Base-by-base conservation (phyloP, 441 rosid genomes). In the Adansonia rubrostipa region DNA sequence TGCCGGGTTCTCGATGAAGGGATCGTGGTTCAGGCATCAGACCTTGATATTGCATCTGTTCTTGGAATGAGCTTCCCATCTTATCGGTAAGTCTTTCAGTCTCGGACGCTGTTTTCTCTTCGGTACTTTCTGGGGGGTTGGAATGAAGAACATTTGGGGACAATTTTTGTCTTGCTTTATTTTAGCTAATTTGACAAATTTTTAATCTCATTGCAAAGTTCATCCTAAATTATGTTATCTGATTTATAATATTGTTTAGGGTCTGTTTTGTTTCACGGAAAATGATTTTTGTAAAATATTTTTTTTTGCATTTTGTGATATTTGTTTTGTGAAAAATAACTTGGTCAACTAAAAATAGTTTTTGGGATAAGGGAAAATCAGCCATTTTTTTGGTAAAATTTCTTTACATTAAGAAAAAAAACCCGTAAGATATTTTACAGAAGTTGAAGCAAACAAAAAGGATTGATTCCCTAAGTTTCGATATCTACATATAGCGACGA, bases 61-160 rank as follows among this genome's bases (percentile, higher is more conserved):
- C 93, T 92, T 44, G 99, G 99, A 84, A 93, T 96, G 98, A 92
- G 99, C 79, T 96, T 96, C 85, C 99, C 99, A 75, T 88, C 94
- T 82, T 96, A 91, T 79, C 94, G 91, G 99, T 94, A 72, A 88
- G 89, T 48, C 58, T 61, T 60, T 62, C 1, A 48, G 54, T 19
- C 17, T 1, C 5, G 61, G 20, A 24, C 1, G 28, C 24, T 7
- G 48, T 4, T 7, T 8, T 44, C 19, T 67, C 72, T 67, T 40
- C 20, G 0, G 3, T 15, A 5, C 45, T 62, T 28, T 62, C 0
- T 28, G 1, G 6, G 14, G 54, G 15, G 69, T 10, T 19, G n/a
- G 36, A 13, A 36, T 5, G 6, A 65, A 9, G 10, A 40, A 65
- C 10, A 10, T 45, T 67, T 4, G 2, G n/a, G 33, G n/a, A 67